Conservation (phyloP, 495 filamentous ascomycete genomes). For the Lepraria neglecta region DNA sequence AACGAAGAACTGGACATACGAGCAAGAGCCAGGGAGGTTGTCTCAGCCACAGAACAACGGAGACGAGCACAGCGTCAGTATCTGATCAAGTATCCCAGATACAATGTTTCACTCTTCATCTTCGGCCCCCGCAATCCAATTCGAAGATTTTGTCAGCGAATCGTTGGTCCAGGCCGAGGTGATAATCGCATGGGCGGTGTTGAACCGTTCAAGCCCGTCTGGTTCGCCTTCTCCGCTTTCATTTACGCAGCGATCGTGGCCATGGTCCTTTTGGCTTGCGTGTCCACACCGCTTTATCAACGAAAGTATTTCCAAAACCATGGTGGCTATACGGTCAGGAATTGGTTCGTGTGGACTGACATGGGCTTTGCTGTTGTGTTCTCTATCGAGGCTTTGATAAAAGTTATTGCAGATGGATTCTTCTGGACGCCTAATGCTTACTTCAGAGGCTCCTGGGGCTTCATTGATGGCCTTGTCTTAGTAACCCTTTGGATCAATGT, state of each 20-base stretch:
- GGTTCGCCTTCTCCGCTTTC: constrained; percentile 89
- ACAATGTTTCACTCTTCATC: constrained; percentile 88
- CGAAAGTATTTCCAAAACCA: constrained; percentile 65
- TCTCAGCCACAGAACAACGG: constrained; percentile 71
- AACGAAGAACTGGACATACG: constrained; percentile 76
- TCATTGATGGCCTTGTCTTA: constrained; percentile 90
- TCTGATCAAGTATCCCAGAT: constrained; percentile 75
- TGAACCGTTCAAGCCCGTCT: constrained; percentile 75
- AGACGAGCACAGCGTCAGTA: constrained; percentile 88
- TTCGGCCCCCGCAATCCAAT: constrained; percentile 72
- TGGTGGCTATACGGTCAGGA: constrained; percentile 46
- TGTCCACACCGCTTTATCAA: constrained; percentile 92
- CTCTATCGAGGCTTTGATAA: constrained; percentile 80
- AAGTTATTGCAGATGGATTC: constrained; percentile 91
- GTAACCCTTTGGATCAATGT: constrained; percentile 97
- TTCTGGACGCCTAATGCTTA: constrained; percentile 98
- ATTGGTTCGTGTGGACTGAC: constrained; percentile 94
- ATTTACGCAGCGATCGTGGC: constrained; percentile 92
- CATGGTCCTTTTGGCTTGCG: constrained; percentile 92
- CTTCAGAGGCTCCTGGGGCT: constrained; percentile 91
- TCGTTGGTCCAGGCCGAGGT: constrained; percentile 89
- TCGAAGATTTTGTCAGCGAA: constrained; percentile 74
- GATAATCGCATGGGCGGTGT: constrained; percentile 78
- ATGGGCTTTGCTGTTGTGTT: constrained; percentile 85
- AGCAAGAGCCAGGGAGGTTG: constrained; percentile 82